A percentile compares a stretch with the other conserved stretches of the same genome.
phyloP scores from a whole-genome alignment of 2,329 filamentous ascomycete genomes.

The Lasiodiplodia sp. region DNA sequence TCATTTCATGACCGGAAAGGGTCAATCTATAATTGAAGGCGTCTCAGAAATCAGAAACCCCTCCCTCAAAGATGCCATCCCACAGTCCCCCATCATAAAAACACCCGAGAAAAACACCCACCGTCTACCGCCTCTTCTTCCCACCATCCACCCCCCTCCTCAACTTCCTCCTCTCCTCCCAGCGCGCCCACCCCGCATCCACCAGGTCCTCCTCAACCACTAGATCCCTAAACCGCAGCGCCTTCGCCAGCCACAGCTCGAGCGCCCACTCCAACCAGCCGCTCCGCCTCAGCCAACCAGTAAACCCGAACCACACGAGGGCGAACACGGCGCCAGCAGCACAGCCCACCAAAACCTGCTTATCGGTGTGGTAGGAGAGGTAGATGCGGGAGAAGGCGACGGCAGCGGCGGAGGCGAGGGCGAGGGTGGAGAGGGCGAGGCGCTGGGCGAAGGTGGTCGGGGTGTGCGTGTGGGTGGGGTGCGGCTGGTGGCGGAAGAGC shows the following conservation, averaged over 20 bases:
- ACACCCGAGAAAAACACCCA: too few relatives aligned
- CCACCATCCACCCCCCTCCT: constrained; percentile 36
- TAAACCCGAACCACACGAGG: constrained; percentile 78
- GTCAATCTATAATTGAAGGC: too few relatives aligned
- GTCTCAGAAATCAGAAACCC: too few relatives aligned
- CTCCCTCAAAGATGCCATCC: too few relatives aligned
- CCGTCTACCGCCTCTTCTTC: constrained; percentile 32
- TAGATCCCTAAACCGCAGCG: constrained; percentile 80
- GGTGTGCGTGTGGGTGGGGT: constrained; percentile 55
- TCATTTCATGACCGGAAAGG: too few relatives aligned
- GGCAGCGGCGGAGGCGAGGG: constrained; percentile 51
- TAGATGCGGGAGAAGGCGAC: constrained; percentile 87
- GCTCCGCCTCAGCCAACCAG: constrained; percentile 67
- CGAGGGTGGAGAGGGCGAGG: constrained; percentile 55
- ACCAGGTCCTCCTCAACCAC: constrained; percentile 86
- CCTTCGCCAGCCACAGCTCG: constrained; percentile 68
- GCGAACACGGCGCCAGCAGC: constrained; percentile 75
- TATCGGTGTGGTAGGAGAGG: constrained; percentile 87
- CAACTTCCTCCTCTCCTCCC: constrained; percentile 66
- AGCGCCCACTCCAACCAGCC: constrained; percentile 78
- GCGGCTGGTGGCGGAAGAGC: constrained; percentile 71
- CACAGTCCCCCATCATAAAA: too few relatives aligned
- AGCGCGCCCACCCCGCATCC: constrained; percentile 93
- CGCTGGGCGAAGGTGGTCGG: constrained; percentile 71
- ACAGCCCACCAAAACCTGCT: constrained; percentile 84